phyloP scores from a whole-genome alignment of 768 basidiomycete genomes.

The Pulveroboletus ravenelii region DNA sequence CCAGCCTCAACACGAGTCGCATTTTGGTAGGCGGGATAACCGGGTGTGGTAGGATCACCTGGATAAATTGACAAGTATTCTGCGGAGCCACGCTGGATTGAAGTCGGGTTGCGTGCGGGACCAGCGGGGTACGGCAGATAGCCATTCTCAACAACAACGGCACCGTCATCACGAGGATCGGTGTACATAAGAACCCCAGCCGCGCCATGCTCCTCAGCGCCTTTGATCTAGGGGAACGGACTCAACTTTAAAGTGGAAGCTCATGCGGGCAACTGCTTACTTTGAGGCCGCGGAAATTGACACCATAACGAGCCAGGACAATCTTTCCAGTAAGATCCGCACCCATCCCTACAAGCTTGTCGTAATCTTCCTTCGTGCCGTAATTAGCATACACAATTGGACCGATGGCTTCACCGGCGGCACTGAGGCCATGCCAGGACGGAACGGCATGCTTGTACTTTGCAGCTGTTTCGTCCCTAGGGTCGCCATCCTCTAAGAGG shows the following conservation, averaged over 20 bases:
- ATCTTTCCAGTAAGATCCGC: slow-evolving; percentile 74
- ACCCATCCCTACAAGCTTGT: slow-evolving; percentile 57
- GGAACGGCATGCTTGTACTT: slow-evolving; percentile 64
- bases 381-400: slow-evolving; percentile 76
- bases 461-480: slow-evolving; percentile 66
- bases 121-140: slow-evolving; percentile 71
- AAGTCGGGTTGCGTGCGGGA: slow-evolving; percentile 78
- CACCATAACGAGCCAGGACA: slow-evolving; percentile 73
- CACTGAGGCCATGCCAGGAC: slow-evolving; percentile 84
- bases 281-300: slow-evolving; percentile 81
- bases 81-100: slow-evolving; percentile 83
- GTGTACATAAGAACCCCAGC: slow-evolving; percentile 76
- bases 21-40: slow-evolving; percentile 80
- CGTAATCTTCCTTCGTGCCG: slow-evolving; percentile 68
- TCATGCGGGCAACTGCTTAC: slow-evolving; percentile 31
- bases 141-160: slow-evolving; percentile 69
- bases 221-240: slow-evolving; percentile 54
- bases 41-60: slow-evolving; percentile 83
- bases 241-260: background rate
- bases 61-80: slow-evolving; percentile 62
- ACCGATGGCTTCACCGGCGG: slow-evolving; percentile 69
- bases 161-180: slow-evolving; percentile 83
- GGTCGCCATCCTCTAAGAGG: slow-evolving; percentile 65
- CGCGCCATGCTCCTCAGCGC: slow-evolving; percentile 80
- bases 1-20: slow-evolving; percentile 55